These are phyloP conservation scores for Podaxis rugospora DNA, from an alignment of 768 basidiomycete species.

Conservation along the genomic window DNA sequence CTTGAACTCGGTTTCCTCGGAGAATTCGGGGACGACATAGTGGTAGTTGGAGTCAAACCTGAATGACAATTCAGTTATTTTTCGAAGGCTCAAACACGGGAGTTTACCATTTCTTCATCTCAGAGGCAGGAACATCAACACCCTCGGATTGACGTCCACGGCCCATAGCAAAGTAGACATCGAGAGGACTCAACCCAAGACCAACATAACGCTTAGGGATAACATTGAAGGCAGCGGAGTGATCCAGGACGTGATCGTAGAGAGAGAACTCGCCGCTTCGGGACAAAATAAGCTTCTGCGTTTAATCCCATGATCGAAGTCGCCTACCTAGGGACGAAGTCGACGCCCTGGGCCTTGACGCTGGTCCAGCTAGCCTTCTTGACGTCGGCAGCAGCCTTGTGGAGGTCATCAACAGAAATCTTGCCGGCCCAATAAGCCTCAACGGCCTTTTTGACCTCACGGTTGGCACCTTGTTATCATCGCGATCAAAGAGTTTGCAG, in stretches of 20 bases:
- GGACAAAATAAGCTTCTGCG: slow-evolving; percentile 14
- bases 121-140: slow-evolving; percentile 94
- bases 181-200: slow-evolving; percentile 81
- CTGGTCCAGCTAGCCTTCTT: slow-evolving; percentile 85
- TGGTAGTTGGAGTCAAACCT: slow-evolving; percentile 99
- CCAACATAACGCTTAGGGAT: slow-evolving; percentile 92
- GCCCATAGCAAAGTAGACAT: slow-evolving; percentile 98
- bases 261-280: slow-evolving; percentile 95
- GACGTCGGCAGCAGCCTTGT: slow-evolving; percentile 81
- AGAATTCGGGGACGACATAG: slow-evolving; percentile 96
- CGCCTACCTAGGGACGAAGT: slow-evolving; percentile 84
- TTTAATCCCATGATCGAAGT: slow-evolving; percentile 13
- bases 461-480: slow-evolving; percentile 67
- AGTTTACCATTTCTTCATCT: slow-evolving; percentile 99
- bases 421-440: slow-evolving; percentile 99
- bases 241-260: slow-evolving; percentile 98
- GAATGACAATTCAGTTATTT: slow-evolving; percentile 12
- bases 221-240: slow-evolving; percentile 93
- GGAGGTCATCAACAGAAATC: slow-evolving; percentile 80
- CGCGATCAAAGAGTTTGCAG: slow-evolving; percentile 6
- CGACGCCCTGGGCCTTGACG: slow-evolving; percentile 82
- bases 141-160: slow-evolving; percentile 93
- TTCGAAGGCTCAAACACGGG: not conserved
- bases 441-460: slow-evolving; percentile 96
- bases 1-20: slow-evolving; percentile 88